Base-by-base conservation (phyloP, 164 flowering plant species). In the Brasenia schreberi region DNA sequence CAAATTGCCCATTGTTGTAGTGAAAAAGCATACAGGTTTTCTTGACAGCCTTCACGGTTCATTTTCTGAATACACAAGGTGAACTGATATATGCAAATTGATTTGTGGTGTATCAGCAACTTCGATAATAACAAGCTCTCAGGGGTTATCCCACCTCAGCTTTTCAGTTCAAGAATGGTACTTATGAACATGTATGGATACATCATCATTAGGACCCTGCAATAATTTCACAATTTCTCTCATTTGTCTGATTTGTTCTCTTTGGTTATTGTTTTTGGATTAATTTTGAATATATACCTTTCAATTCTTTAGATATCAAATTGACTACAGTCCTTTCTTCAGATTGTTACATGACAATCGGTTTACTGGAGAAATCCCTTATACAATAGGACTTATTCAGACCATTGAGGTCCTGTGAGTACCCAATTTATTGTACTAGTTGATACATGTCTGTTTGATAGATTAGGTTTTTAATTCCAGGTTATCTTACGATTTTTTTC, bases 371-470 rank as follows among this genome's bases (percentile, higher is more conserved):
- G 67, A 10, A 0, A 83, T 93, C 56, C 98, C 98, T 33, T 12
- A 69, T 33, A 76, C 91, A 63, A 12, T 90, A 72, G 95, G 87
- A 64, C 77, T 71, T 2, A 84, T 94, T 76, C 72, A 80, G 77
- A 82, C 83, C 64, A 87, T 94, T 65, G 96, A 90, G 85, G 95
- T 85, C 84, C 90, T 90, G 98, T 94, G 81, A 90, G 98, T 90
- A 14, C 16, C 10, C 56, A 49, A 6, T 14, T 14, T 14, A 14
- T 33, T 33, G 1, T 33, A 33, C 39, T 33, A 33, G 39, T 33
- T 33, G 39, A 33, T 33, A 33, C 39, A 33, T 33, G 4, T 33
- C 39, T 33, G 2, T 3, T 33, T 3, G 2, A 1, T 33, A 33
- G 39, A 33, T 33, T 3, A 33, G 39, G 39, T 4, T 33, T 33